These are phyloP conservation scores for Colletotrichum chrysophilum DNA, from an alignment of 2,329 filamentous ascomycete species.

Conservation along the genomic window DNA sequence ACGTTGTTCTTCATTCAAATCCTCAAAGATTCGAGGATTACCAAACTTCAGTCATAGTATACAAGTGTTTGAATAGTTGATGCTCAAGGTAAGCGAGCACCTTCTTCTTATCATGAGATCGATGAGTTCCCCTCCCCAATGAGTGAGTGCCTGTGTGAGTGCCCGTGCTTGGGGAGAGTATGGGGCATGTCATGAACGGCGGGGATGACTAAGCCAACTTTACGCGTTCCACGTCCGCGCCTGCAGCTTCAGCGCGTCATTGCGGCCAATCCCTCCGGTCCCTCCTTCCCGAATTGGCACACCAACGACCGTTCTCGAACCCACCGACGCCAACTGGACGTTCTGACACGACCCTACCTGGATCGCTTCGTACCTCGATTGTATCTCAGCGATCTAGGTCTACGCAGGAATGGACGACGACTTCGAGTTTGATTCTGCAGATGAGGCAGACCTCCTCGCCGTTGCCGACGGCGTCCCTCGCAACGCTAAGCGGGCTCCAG, in stretches of 20 bases:
- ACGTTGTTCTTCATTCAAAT: no score
- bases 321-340: not conserved
- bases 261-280: not conserved
- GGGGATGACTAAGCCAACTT: not conserved
- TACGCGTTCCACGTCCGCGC: not conserved
- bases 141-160: not conserved
- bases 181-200: no score
- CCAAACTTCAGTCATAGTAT: no score
- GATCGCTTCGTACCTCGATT: not conserved
- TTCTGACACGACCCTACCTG: not conserved
- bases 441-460: slow-evolving; percentile 9
- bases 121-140: not conserved
- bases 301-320: not conserved
- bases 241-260: not conserved
- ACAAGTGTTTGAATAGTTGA: no score
- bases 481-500: not conserved
- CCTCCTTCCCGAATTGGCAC: not conserved
- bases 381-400: not conserved
- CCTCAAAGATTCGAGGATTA: no score
- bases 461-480: not conserved
- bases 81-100: no score
- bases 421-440: slow-evolving; percentile 29
- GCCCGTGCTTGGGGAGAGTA: not conserved
- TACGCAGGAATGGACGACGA: slow-evolving; percentile 12
- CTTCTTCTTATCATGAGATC: not conserved